phyloP scores from a whole-genome alignment of 2,329 filamentous ascomycete genomes.

The Pseudopyrenochaeta lycopersici region DNA sequence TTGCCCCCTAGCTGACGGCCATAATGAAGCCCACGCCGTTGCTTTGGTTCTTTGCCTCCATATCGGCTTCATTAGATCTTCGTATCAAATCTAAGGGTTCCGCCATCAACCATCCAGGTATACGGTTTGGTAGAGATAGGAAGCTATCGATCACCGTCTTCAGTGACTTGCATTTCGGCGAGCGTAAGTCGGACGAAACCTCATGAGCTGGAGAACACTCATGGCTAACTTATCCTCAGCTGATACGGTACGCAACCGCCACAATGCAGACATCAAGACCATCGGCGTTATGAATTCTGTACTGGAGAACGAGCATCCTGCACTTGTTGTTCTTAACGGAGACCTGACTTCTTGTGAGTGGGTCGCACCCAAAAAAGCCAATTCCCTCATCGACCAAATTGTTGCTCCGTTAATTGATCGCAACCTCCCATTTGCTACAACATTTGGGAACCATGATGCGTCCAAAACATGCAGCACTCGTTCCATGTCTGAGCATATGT shows the following conservation, averaged over 20 bases:
- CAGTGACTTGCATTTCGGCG: conserved; percentile 76
- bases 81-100: background rate
- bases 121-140: conserved; percentile 41
- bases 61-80: conserved; percentile 9
- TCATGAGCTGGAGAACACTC: background rate
- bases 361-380: conserved; percentile 24
- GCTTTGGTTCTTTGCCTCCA: conserved; percentile 17
- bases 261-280: conserved; percentile 65
- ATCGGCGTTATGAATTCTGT: conserved; percentile 66
- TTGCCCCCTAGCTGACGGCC: conserved; percentile 13
- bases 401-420: conserved; percentile 61
- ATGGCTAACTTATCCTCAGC: conserved; percentile 19
- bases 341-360: conserved; percentile 74
- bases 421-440: conserved; percentile 69
- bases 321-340: conserved; percentile 74
- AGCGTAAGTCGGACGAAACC: conserved; percentile 59
- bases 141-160: conserved; percentile 67
- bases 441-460: conserved; percentile 75
- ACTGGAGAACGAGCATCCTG: conserved; percentile 64
- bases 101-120: conserved; percentile 26
- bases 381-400: conserved; percentile 32
- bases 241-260: conserved; percentile 9
- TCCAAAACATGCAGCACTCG: conserved; percentile 35
- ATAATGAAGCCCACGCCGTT: conserved; percentile 28
- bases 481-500: conserved; percentile 34